A percentile compares a stretch with the other conserved stretches of the same genome.
These are phyloP conservation scores for Xylaria sp. DNA, from an alignment of 2,329 filamentous ascomycete genomes.

Conservation along the genomic window DNA sequence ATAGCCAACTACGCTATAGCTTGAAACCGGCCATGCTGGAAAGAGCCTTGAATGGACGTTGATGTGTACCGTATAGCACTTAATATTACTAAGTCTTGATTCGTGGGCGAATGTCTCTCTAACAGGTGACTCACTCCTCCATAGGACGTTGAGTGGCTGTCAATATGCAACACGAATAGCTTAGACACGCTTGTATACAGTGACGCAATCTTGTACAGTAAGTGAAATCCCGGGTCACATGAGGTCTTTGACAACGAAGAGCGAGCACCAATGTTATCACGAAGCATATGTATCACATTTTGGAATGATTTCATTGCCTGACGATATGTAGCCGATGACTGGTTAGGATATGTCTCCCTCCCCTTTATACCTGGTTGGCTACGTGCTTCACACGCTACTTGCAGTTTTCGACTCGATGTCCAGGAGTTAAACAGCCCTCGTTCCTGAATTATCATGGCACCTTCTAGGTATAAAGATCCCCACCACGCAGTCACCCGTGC, in stretches of 20 bases:
- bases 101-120: neutral
- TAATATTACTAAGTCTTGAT: neutral
- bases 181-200: neutral
- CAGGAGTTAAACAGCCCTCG: neutral
- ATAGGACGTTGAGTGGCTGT: constrained; percentile 1
- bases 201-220: neutral
- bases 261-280: neutral
- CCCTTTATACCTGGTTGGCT: neutral
- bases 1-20: neutral
- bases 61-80: neutral
- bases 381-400: constrained; percentile 8
- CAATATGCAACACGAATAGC: constrained; percentile 5
- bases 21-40: neutral
- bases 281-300: neutral
- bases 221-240: neutral
- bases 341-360: neutral
- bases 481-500: neutral
- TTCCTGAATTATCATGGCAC: constrained; percentile 14
- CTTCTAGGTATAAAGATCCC: constrained; percentile 3
- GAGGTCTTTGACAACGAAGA: neutral
- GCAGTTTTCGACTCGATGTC: neutral
- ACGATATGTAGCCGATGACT: neutral
- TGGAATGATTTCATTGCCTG: neutral
- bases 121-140: neutral
- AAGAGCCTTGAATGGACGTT: neutral